Base-by-base conservation (phyloP, 352 stramenopile species). In the Phytophthora pluvialis region DNA sequence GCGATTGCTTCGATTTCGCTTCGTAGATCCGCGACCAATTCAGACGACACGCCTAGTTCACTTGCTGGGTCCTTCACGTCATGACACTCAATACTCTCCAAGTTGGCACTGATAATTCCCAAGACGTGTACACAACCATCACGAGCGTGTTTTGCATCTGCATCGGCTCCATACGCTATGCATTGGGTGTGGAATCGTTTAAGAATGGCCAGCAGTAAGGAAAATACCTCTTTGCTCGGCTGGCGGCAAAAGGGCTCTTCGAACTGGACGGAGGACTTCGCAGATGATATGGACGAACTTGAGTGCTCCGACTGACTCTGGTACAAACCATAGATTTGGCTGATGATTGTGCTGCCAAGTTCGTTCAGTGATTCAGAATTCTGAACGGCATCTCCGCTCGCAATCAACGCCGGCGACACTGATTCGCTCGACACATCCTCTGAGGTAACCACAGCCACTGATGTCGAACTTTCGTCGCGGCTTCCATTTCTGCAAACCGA, bases 241-340 rank as follows among this genome's bases (percentile, higher is more conserved):
- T 96, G 88, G 0, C 85, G 73, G 32, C 73, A 89, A 61, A 91
- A 96, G 0, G 88, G 82, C 36, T 92, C 83, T 61, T 96, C 86
- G 63, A 96, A 94, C 9, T 64, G 64, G 48, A 80, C 42, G 28
- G 5, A 40, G 11, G 33, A 36, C 33, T 68, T 74, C n/a, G 48
- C 25, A 25, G 32, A 36, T 7, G 40, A 38, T 43, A 55, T 29
- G 3, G 21, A 38, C 26, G 35, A 35, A 10, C 7, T 57, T 15
- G 56, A 36, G n/a, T 26, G 13, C 12, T 64, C 50, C 21, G 61
- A 58, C 15, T 60, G 42, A 42, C 73, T 16, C 15, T 75, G 50
- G 50, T 70, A 81, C 36, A 81, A 49, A 26, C 67, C 60, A 18
- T 71, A 65, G 3, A 81, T 68, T 70, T 77, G 63, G 7, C 47